Conservation (phyloP, 2,329 filamentous ascomycete species). For the Ophiocordyceps sinensis region DNA sequence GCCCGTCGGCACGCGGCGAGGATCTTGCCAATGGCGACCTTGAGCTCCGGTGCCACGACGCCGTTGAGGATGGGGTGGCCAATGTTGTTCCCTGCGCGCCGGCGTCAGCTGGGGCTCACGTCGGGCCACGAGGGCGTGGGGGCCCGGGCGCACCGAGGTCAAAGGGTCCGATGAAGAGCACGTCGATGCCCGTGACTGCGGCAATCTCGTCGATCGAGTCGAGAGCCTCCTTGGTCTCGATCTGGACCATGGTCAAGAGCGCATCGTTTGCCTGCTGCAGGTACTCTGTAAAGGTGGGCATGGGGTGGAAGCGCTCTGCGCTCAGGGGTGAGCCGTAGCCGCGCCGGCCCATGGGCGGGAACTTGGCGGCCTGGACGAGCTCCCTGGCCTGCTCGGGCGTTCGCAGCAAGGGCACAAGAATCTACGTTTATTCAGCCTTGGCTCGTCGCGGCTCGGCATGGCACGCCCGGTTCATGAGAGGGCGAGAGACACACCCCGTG, state of each 20-base stretch:
- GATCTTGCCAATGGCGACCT: conserved; percentile 43
- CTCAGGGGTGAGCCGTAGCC: conserved; percentile 36
- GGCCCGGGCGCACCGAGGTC: conserved; percentile 32
- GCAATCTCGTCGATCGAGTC: conserved; percentile 48
- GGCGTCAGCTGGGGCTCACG: conserved; percentile 1
- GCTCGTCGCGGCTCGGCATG: too few species aligned
- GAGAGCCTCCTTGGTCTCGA: conserved; percentile 50
- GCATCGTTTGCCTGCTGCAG: conserved; percentile 33
- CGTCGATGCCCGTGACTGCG: conserved; percentile 42
- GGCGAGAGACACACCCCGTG: conserved; percentile 26
- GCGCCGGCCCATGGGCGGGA: conserved; percentile 32
- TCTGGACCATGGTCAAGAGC: conserved; percentile 51
- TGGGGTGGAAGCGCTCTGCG: conserved; percentile 25
- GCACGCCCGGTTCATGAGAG: too few species aligned
- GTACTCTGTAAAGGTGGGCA: conserved; percentile 30
- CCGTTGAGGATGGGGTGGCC: conserved; percentile 47
- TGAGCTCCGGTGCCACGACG: conserved; percentile 42
- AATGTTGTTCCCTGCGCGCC: conserved; percentile 36
- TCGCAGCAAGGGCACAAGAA: conserved; percentile 30
- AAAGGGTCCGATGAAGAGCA: conserved; percentile 52
- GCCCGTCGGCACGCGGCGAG: conserved; percentile 41
- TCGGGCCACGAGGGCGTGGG: not conserved
- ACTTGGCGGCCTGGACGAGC: conserved; percentile 33
- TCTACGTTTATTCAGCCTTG: conserved; percentile 9
- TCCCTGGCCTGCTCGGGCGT: conserved; percentile 29